Percentiles rank a stretch among this genome's conserved stretches.
Evolutionary conservation across 208 protist species (phyloP).

Genomic region (Crithidia expoeki): DNA sequence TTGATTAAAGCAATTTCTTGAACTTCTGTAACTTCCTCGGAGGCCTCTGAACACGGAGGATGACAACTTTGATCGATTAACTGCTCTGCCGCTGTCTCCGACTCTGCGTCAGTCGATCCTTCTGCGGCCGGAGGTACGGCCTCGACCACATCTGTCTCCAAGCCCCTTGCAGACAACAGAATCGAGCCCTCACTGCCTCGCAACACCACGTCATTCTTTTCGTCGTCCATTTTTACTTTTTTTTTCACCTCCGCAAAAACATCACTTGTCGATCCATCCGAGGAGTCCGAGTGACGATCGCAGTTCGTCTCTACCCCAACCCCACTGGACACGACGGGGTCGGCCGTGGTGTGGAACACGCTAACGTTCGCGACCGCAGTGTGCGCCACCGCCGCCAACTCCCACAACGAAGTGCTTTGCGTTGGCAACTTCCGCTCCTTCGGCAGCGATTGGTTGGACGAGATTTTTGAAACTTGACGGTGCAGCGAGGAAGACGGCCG

Average conservation of each 20-base stretch:
- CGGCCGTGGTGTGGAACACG: not conserved
- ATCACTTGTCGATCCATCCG: not conserved
- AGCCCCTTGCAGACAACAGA: too few relatives aligned
- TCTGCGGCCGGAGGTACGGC: too few relatives aligned
- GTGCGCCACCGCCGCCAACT: not conserved
- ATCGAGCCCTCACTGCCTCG: not conserved
- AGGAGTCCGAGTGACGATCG: not conserved
- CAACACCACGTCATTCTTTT: not conserved
- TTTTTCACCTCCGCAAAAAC: not conserved
- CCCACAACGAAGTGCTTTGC: slow-evolving; percentile 7
- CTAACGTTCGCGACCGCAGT: not conserved
- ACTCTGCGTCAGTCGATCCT: not conserved
- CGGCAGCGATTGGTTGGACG: not conserved
- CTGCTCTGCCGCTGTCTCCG: too few relatives aligned
- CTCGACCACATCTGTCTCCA: too few relatives aligned
- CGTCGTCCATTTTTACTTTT: not conserved
- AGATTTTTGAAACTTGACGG: not conserved
- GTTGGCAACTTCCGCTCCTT: slow-evolving; percentile 11
- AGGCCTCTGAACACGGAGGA: too few relatives aligned
- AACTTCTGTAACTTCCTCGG: too few relatives aligned
- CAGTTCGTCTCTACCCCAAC: not conserved
- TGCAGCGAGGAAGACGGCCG: not conserved
- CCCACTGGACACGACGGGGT: not conserved
- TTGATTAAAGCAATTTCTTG: too few relatives aligned
- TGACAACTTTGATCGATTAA: too few relatives aligned